These are phyloP conservation scores for Pulveroboletus sp. DNA, from an alignment of 1,284 basidiomycete species.

Conservation along the genomic window DNA sequence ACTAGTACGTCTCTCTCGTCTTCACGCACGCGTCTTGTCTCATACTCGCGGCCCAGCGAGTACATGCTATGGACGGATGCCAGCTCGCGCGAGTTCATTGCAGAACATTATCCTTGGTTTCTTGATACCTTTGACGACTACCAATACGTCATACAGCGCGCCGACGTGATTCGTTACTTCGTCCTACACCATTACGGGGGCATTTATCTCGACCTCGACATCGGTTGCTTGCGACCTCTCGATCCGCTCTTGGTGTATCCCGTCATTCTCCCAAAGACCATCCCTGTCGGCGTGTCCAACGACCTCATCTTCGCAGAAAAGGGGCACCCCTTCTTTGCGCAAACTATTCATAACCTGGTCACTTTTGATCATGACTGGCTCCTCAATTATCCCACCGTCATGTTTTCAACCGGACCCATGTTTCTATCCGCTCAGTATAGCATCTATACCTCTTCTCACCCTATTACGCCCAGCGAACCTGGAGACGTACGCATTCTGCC, in stretches of 20 bases:
- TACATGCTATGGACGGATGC: slow-evolving; percentile 99
- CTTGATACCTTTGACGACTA: slow-evolving; percentile 92
- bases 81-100: slow-evolving; percentile 87
- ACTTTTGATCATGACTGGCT: slow-evolving; percentile 95
- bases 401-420: slow-evolving; percentile 99
- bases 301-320: slow-evolving; percentile 94
- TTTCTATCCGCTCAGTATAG: slow-evolving; percentile 88
- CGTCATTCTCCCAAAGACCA: slow-evolving; percentile 91
- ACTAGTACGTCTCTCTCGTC: slow-evolving; percentile 74
- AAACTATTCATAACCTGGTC: slow-evolving; percentile 89
- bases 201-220: slow-evolving; percentile 95
- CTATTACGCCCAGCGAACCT: slow-evolving; percentile 52
- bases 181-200: slow-evolving; percentile 95
- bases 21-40: slow-evolving; percentile 19
- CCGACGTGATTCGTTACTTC: slow-evolving; percentile 98
- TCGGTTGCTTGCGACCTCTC: slow-evolving; percentile 89
- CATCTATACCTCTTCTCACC: slow-evolving; percentile 76
- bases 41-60: slow-evolving; percentile 57
- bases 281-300: slow-evolving; percentile 96
- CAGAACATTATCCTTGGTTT: slow-evolving; percentile 88
- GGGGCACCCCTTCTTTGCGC: slow-evolving; percentile 86
- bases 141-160: slow-evolving; percentile 92
- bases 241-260: slow-evolving; percentile 89
- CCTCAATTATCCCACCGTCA: slow-evolving; percentile 97
- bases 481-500: slow-evolving; percentile 87